Evolutionary conservation across 257 asterid genomes (phyloP).

Genomic region (Fraxinus excelsior): DNA sequence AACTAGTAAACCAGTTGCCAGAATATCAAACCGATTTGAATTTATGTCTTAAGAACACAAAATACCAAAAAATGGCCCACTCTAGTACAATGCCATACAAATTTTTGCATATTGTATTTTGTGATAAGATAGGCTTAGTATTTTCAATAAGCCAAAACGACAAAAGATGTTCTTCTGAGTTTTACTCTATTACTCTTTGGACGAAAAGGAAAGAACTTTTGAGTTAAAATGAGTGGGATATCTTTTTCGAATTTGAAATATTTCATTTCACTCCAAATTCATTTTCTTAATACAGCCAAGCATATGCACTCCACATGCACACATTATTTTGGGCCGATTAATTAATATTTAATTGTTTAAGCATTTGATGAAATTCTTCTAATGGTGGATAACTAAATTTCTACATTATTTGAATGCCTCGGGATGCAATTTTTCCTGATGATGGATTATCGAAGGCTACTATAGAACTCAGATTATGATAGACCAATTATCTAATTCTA

Average conservation of each 20-base stretch:
- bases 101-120: not conserved
- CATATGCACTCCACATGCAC: not conserved
- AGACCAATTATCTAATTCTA: not conserved
- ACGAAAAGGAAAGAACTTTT: not conserved
- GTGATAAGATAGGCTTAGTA: not conserved
- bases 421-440: not conserved
- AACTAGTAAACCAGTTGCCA: conserved; percentile 10
- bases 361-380: not conserved
- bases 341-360: not conserved
- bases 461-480: not conserved
- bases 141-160: not conserved
- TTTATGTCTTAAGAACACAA: not conserved
- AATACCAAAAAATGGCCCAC: not conserved
- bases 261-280: not conserved
- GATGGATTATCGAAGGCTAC: not conserved
- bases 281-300: not conserved
- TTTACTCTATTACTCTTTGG: conserved; percentile 1
- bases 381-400: not conserved
- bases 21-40: not conserved
- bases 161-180: conserved; percentile 3
- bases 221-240: not conserved
- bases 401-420: not conserved
- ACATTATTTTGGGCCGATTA: not conserved
- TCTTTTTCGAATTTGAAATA: not conserved
- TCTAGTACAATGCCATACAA: conserved; percentile 1